Conservation (phyloP, 2,329 filamentous ascomycete genomes). For the Ceratocystis destructans region DNA sequence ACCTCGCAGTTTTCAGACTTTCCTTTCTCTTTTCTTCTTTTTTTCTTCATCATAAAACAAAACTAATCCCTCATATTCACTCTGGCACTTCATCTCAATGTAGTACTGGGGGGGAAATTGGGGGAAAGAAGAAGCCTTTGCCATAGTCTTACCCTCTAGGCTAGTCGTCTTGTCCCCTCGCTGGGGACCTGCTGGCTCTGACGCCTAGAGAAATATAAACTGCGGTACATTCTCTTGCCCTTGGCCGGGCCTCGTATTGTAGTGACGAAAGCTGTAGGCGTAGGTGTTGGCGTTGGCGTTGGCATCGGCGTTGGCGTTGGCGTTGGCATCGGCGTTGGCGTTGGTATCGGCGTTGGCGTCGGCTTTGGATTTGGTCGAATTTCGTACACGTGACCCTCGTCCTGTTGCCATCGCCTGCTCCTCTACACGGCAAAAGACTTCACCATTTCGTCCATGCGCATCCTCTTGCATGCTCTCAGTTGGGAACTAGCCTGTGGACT, state of each 20-base stretch:
- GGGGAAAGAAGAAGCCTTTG: constrained; percentile 41
- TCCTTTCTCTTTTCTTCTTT: constrained; percentile 22
- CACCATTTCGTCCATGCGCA: constrained; percentile 26
- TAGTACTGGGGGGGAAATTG: constrained; percentile 57
- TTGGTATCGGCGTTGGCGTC: too few species aligned
- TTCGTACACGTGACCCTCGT: too few species aligned
- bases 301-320: too few species aligned
- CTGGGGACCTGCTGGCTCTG: constrained; percentile 14
- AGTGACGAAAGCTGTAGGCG: background rate
- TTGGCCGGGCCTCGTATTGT: background rate
- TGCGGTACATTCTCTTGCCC: constrained; percentile 23
- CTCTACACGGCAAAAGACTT: background rate
- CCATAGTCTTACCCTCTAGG: constrained; percentile 36
- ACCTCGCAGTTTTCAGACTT: constrained; percentile 11
- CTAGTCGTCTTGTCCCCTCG: constrained; percentile 24
- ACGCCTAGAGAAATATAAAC: constrained; percentile 27
- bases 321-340: too few species aligned
- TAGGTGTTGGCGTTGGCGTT: too few species aligned
- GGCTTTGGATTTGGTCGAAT: too few species aligned
- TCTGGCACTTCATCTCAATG: constrained; percentile 42
- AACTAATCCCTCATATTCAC: constrained; percentile 50
- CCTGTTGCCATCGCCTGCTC: too few species aligned
- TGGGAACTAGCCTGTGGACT: constrained; percentile 21
- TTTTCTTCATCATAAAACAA: constrained; percentile 25
- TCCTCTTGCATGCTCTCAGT: constrained; percentile 25